phyloP scores from a whole-genome alignment of 768 basidiomycete species.

The Leccinum subgranulosum region DNA sequence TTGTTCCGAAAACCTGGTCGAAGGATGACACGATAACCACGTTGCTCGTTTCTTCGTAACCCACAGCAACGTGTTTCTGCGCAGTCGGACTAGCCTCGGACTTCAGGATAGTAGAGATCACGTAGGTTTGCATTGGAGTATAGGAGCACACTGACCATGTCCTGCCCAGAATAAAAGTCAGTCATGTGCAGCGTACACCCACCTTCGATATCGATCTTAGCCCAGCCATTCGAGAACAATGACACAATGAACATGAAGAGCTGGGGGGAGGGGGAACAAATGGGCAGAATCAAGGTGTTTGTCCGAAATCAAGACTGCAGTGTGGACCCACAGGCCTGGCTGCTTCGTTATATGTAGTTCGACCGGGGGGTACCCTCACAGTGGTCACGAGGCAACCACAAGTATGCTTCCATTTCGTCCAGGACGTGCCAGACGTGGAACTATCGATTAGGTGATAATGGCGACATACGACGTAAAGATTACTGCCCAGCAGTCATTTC shows the following conservation, averaged over 20 bases:
- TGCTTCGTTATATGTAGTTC: neutral
- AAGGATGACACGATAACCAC: neutral
- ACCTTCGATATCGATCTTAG: neutral
- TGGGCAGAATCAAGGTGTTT: neutral
- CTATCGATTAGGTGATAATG: neutral
- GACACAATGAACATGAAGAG: neutral
- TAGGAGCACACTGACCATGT: neutral
- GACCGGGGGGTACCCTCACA: constrained; percentile 12
- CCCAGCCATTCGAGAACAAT: neutral
- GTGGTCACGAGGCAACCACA: constrained; percentile 2
- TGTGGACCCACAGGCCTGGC: neutral
- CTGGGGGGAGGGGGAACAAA: neutral
- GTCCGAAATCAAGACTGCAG: neutral
- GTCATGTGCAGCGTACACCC: neutral
- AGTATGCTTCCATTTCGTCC: neutral
- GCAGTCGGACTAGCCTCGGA: neutral
- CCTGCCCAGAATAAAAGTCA: neutral
- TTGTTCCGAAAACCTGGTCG: neutral
- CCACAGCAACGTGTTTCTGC: neutral
- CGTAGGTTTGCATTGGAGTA: neutral
- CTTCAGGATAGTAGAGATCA: neutral
- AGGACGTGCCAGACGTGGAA: neutral
- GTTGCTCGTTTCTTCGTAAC: neutral
- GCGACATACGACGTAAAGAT: neutral
- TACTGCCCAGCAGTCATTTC: neutral